These are phyloP conservation scores for Aspergillus flavus DNA, from an alignment of 2,329 filamentous ascomycete species.

Conservation along the genomic window DNA sequence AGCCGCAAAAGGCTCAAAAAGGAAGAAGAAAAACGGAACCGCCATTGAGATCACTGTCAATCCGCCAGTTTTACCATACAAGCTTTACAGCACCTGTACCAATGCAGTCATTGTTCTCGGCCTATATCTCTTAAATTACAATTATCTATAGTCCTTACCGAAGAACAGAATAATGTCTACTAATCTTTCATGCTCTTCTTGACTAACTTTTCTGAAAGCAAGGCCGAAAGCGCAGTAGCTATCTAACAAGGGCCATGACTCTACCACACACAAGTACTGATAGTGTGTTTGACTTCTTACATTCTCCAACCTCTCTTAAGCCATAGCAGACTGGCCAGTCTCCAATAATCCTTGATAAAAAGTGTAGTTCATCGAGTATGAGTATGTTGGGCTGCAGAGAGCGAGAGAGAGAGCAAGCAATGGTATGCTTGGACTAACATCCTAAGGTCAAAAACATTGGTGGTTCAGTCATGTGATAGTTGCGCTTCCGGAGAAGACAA, in stretches of 20 bases:
- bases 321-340: neutral
- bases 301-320: neutral
- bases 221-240: neutral
- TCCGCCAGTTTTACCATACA: neutral
- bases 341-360: neutral
- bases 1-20: conserved; percentile 86
- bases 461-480: neutral
- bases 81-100: neutral
- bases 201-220: neutral
- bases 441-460: neutral
- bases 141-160: neutral
- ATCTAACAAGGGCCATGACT: neutral
- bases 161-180: neutral
- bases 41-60: conserved; percentile 40
- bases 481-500: neutral
- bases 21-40: conserved; percentile 75
- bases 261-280: neutral
- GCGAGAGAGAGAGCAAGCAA: too few relatives aligned
- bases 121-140: neutral
- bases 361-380: neutral
- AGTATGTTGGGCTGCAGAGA: neutral
- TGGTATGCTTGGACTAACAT: too few relatives aligned
- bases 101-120: neutral
- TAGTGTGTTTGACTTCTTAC: neutral
- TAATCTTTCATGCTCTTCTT: neutral